These are phyloP conservation scores for Strigomonas culicis DNA, from an alignment of 208 protist species.

Conservation along the genomic window DNA sequence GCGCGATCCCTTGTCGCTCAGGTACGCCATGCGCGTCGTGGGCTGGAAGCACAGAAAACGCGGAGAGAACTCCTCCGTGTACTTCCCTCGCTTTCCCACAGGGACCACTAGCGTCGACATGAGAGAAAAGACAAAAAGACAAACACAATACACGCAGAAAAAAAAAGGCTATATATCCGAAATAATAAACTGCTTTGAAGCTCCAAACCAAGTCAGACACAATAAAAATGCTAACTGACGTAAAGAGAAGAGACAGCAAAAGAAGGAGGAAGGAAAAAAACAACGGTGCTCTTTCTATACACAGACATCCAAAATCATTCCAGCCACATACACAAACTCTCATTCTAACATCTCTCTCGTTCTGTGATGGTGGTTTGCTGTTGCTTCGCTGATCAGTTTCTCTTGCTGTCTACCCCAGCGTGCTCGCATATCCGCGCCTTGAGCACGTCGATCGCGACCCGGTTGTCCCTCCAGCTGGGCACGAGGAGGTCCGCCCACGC, in stretches of 20 bases:
- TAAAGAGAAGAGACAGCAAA: background rate
- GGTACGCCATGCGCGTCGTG: constrained; percentile 32
- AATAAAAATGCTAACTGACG: too few species aligned
- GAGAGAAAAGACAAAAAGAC: constrained; percentile 6
- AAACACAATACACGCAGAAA: background rate
- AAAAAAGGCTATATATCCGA: too few species aligned
- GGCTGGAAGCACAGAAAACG: constrained; percentile 39
- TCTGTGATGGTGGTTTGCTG: background rate
- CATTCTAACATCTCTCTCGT: too few species aligned
- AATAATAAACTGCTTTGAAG: too few species aligned
- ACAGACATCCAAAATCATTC: too few species aligned
- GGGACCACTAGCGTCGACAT: constrained; percentile 21
- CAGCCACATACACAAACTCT: too few species aligned
- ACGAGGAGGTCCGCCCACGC: constrained; percentile 86
- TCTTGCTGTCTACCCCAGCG: background rate
- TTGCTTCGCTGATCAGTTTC: background rate
- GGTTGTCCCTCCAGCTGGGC: constrained; percentile 81
- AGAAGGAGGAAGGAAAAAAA: constrained; percentile 1
- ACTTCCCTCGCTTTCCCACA: constrained; percentile 43
- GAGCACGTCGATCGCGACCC: constrained; percentile 73
- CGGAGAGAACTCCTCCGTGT: constrained; percentile 16
- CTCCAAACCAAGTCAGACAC: too few species aligned
- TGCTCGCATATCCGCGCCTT: constrained; percentile 22
- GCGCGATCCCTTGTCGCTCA: constrained; percentile 30
- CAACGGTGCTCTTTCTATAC: background rate